Conservation (phyloP, 768 basidiomycete species). For the Tulasnella sp. region DNA sequence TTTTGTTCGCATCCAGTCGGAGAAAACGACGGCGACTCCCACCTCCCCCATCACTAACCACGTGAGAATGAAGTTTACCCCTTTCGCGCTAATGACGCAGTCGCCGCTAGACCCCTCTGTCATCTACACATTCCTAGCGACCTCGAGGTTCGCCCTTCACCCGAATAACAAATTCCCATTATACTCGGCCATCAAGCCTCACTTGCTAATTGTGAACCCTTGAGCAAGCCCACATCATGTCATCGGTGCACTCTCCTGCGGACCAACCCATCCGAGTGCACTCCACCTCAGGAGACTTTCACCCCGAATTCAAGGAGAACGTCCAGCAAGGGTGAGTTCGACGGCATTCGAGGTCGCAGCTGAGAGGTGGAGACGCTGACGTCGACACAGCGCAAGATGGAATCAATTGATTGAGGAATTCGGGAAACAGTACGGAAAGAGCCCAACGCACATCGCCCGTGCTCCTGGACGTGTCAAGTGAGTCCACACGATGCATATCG, state of each 20-base stretch:
- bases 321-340: constrained; percentile 54
- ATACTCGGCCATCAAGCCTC: constrained; percentile 7
- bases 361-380: neutral
- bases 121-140: neutral
- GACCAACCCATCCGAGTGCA: constrained; percentile 62
- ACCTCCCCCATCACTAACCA: neutral
- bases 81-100: constrained; percentile 12
- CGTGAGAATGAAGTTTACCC: constrained; percentile 5
- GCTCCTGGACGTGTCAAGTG: constrained; percentile 85
- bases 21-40: constrained; percentile 12
- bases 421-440: constrained; percentile 62
- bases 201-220: neutral
- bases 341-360: neutral
- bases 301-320: constrained; percentile 57
- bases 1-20: constrained; percentile 8
- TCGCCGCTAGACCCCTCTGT: neutral
- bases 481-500: constrained; percentile 34
- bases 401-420: constrained; percentile 50
- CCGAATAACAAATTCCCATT: neutral
- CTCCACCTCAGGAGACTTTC: constrained; percentile 59
- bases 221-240: neutral
- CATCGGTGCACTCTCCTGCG: constrained; percentile 25
- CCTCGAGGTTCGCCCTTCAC: neutral
- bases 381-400: constrained; percentile 1
- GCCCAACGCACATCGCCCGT: constrained; percentile 69